Conservation (phyloP, 768 basidiomycete genomes). For the Kwoniella newhampshirensis region DNA sequence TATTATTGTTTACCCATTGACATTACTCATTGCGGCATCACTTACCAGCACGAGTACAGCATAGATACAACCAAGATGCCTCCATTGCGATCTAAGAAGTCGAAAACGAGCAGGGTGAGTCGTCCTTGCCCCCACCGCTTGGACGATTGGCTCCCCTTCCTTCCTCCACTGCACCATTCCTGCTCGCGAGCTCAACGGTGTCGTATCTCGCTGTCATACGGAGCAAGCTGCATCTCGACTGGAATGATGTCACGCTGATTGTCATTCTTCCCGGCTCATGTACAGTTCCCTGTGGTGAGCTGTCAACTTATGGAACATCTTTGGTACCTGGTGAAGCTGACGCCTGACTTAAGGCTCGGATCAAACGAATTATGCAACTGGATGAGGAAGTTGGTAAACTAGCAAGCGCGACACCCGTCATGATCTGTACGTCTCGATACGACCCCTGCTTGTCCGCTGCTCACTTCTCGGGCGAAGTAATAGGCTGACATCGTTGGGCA, state of each 20-base stretch:
- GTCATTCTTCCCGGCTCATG: too few species aligned
- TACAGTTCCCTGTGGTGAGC: constrained; percentile 25
- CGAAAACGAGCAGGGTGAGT: constrained; percentile 30
- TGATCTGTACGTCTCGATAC: constrained; percentile 73
- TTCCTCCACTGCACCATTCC: background rate
- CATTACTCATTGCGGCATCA: too few species aligned
- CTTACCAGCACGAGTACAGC: too few species aligned
- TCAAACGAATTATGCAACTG: constrained; percentile 99
- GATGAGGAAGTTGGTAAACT: constrained; percentile 99
- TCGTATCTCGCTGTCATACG: too few species aligned
- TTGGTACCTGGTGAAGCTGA: background rate
- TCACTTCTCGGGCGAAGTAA: background rate
- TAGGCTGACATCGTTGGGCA: background rate
- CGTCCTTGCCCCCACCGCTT: background rate
- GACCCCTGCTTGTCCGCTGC: constrained; percentile 1
- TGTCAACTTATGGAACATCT: background rate
- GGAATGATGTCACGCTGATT: too few species aligned
- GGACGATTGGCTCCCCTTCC: background rate
- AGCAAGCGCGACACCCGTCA: constrained; percentile 90
- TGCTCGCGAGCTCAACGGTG: too few species aligned
- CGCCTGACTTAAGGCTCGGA: constrained; percentile 68
- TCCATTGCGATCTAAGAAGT: constrained; percentile 20
- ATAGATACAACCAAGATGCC: constrained; percentile 23
- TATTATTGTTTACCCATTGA: too few species aligned
- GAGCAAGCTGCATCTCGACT: too few species aligned